These are phyloP conservation scores for Gypsophila paniculata DNA, from an alignment of 179 eudicot species.

Conservation along the genomic window DNA sequence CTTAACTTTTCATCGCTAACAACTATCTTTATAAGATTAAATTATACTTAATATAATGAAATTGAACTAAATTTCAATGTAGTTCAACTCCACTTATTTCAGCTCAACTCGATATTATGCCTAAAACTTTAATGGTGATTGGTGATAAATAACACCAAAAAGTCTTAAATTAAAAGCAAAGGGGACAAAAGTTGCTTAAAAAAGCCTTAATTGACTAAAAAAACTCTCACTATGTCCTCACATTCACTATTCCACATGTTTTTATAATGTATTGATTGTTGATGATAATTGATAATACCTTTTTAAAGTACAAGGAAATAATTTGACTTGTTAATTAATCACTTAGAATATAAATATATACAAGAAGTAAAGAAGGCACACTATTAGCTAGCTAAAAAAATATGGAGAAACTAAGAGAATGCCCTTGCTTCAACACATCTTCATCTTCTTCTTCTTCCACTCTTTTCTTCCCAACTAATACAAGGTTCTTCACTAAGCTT, in stretches of 20 bases:
- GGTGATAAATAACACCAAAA: neutral
- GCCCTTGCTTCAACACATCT: conserved; percentile 27
- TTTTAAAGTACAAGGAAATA: conserved; percentile 4
- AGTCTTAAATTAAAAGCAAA: conserved; percentile 26
- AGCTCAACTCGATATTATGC: too few species aligned
- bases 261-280: neutral
- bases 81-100: too few species aligned
- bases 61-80: too few species aligned
- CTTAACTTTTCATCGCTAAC: too few species aligned
- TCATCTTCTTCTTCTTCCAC: conserved; percentile 22
- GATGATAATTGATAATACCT: neutral
- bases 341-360: conserved; percentile 25
- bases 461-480: conserved; percentile 11
- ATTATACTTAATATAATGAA: too few species aligned
- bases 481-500: conserved; percentile 23
- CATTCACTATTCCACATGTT: neutral
- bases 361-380: conserved; percentile 25
- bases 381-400: neutral
- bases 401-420: conserved; percentile 30
- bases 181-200: conserved; percentile 19
- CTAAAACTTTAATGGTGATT: too few species aligned
- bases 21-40: too few species aligned
- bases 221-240: conserved; percentile 10
- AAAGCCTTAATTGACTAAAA: conserved; percentile 24
- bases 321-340: conserved; percentile 20